These are phyloP conservation scores for Trichoderma atrobrunneum DNA, from an alignment of 2,329 filamentous ascomycete species.

Conservation along the genomic window DNA sequence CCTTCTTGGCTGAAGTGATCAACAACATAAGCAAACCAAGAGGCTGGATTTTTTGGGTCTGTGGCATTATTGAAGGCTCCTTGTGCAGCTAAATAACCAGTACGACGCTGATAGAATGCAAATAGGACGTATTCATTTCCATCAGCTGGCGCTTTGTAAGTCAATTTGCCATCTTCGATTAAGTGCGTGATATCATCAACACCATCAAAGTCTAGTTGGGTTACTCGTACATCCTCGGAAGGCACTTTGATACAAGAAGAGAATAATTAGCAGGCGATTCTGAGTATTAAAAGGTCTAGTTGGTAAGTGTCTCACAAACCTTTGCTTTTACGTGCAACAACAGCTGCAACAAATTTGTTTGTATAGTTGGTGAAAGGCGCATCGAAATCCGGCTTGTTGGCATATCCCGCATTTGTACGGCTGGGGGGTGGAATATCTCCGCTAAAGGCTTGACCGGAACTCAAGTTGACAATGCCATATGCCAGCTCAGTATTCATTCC, in stretches of 20 bases:
- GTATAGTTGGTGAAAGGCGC: background rate
- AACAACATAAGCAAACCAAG: slow-evolving; percentile 10
- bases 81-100: slow-evolving; percentile 1
- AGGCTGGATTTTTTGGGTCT: background rate
- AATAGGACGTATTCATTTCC: background rate
- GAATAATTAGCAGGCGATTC: background rate
- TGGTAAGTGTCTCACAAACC: background rate
- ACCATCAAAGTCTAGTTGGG: background rate
- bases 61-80: slow-evolving; percentile 1
- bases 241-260: background rate
- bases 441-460: background rate
- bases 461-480: background rate
- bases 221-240: background rate
- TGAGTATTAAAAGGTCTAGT: background rate
- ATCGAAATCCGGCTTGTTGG: slow-evolving; percentile 6
- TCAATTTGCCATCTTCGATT: background rate
- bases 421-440: background rate
- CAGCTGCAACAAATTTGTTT: slow-evolving; percentile 1
- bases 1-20: slow-evolving; percentile 4
- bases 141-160: background rate
- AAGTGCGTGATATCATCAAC: background rate
- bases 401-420: slow-evolving; percentile 6
- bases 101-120: slow-evolving; percentile 4
- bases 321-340: slow-evolving; percentile 7
- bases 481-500: slow-evolving; percentile 4